phyloP scores from a whole-genome alignment of 2,329 filamentous ascomycete genomes.

The Aspergillus quadrilineatus region DNA sequence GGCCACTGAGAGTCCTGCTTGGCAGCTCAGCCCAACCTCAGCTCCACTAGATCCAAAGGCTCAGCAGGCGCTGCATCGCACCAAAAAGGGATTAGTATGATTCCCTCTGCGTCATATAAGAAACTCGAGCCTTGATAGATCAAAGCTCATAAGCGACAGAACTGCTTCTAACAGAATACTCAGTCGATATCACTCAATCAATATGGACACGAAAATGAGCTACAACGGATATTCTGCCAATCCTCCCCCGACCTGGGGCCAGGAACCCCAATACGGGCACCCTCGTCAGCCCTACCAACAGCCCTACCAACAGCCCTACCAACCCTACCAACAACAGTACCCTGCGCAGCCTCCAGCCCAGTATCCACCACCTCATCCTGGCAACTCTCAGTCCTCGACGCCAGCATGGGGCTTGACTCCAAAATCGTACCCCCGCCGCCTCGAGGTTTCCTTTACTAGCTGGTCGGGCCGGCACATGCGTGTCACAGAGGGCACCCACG shows the following conservation, averaged over 20 bases:
- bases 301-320: background rate
- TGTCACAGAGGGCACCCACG: conserved; percentile 6
- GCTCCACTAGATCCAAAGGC: too few relatives aligned
- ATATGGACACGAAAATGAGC: background rate
- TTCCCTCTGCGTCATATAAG: too few relatives aligned
- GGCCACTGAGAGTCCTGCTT: too few relatives aligned
- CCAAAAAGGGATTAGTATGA: background rate
- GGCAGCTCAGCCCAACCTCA: too few relatives aligned
- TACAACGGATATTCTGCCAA: background rate
- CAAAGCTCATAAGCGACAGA: too few relatives aligned
- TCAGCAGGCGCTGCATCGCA: background rate
- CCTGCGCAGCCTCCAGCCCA: background rate
- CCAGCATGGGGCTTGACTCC: too few relatives aligned
- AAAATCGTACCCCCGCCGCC: background rate
- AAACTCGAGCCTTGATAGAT: too few relatives aligned
- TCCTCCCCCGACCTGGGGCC: background rate
- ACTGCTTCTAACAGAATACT: background rate
- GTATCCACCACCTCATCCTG: background rate
- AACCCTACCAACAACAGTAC: background rate
- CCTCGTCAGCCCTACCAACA: background rate
- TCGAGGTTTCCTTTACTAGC: conserved; percentile 14
- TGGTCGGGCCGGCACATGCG: conserved; percentile 9
- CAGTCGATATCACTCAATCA: background rate
- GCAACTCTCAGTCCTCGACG: background rate
- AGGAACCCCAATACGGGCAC: background rate